Conservation (phyloP, 441 rosid species). For the Populus hybrid region DNA sequence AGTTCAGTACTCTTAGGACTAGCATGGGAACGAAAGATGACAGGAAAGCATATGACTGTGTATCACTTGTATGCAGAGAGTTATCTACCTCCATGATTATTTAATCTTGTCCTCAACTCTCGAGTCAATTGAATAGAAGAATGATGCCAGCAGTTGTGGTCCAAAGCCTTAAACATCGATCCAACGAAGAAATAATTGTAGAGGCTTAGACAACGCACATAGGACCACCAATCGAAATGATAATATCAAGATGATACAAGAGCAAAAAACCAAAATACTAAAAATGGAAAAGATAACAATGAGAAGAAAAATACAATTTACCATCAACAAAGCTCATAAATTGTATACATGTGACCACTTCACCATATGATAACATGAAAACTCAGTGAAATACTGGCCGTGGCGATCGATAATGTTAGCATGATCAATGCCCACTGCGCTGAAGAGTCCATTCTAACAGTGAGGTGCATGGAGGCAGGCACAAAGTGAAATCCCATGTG, state of each 20-base stretch:
- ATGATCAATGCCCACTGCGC: constrained; percentile 12
- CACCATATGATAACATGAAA: not conserved
- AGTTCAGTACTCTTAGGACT: not conserved
- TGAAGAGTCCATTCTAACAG: constrained; percentile 20
- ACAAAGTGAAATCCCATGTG: constrained; percentile 8
- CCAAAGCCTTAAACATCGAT: constrained; percentile 19
- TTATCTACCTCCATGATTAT: not conserved
- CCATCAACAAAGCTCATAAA: not conserved
- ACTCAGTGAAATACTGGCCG: not conserved
- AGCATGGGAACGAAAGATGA: not conserved
- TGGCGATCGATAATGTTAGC: not conserved
- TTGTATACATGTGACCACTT: constrained; percentile 12
- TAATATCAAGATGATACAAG: constrained; percentile 12
- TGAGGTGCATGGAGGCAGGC: constrained; percentile 14
- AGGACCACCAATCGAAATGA: constrained; percentile 35
- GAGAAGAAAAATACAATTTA: constrained; percentile 13
- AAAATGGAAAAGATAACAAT: not conserved
- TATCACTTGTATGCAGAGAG: not conserved
- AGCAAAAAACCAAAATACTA: constrained; percentile 6
- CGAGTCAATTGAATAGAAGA: constrained; percentile 17
- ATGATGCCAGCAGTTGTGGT: constrained; percentile 40
- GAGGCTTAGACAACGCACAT: not conserved
- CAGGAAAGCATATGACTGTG: not conserved
- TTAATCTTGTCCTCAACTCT: constrained; percentile 1
- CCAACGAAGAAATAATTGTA: constrained; percentile 22